Percentiles rank a stretch among this genome's conserved stretches.
phyloP scores from a whole-genome alignment of 768 basidiomycete species.

The Trametes meyenii region DNA sequence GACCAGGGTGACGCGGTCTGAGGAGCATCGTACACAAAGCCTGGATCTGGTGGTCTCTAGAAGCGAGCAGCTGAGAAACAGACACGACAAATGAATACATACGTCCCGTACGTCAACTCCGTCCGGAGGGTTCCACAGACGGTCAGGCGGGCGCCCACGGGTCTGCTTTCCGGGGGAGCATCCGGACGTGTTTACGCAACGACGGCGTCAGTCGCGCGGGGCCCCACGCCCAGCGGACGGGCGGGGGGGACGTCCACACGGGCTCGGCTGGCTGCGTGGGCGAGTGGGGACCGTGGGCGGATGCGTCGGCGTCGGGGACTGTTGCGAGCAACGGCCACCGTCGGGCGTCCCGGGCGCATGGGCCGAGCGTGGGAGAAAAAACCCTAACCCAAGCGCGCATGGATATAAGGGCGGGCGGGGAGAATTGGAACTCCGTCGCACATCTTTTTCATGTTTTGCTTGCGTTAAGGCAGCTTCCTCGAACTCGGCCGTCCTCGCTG shows the following conservation, averaged over 20 bases:
- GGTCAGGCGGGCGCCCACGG: conserved; percentile 17
- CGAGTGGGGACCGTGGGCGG: neutral
- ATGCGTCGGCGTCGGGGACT: conserved; percentile 2
- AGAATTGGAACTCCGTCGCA: conserved; percentile 19
- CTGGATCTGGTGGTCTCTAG: neutral
- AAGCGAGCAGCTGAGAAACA: conserved; percentile 4
- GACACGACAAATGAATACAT: conserved; percentile 17
- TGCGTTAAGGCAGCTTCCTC: conserved; percentile 23
- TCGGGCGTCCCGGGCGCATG: conserved; percentile 15
- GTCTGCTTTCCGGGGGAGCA: neutral
- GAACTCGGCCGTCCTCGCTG: conserved; percentile 24
- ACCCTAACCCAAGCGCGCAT: conserved; percentile 22
- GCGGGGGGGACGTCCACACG: neutral
- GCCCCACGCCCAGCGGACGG: neutral
- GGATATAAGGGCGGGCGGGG: conserved; percentile 12
- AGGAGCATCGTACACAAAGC: no score
- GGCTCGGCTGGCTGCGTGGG: neutral
- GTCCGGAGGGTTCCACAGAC: conserved; percentile 15
- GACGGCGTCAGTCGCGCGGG: neutral
- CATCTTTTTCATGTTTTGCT: conserved; percentile 26
- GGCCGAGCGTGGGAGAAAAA: conserved; percentile 18
- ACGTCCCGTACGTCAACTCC: conserved; percentile 19
- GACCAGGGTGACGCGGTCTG: neutral
- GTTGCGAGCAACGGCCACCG: conserved; percentile 8
- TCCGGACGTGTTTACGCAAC: conserved; percentile 5